Evolutionary conservation across 2,329 filamentous ascomycete species (phyloP).

Genomic region (Fusarium pseudonygamai): DNA sequence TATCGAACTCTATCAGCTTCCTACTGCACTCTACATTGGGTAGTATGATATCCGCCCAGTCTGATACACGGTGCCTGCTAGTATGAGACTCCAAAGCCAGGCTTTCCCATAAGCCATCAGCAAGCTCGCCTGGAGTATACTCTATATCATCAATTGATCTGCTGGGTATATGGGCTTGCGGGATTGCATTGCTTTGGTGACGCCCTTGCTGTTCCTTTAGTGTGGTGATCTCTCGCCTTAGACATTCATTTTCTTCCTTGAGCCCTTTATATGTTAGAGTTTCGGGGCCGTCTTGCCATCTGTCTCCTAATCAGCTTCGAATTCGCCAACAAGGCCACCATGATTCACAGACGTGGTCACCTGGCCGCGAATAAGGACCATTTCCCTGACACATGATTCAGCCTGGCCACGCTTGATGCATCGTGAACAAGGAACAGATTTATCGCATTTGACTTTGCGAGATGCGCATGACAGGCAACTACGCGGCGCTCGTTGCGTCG

Average conservation of each 20-base stretch:
- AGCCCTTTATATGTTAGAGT: not conserved
- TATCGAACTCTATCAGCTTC: not conserved
- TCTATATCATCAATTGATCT: not conserved
- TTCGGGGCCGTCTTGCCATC: not conserved
- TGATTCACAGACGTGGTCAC: not conserved
- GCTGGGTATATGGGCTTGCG: not conserved
- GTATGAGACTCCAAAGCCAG: not conserved
- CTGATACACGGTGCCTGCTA: fast-evolving
- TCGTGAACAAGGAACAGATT: not conserved
- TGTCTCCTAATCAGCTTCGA: not conserved
- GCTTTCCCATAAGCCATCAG: not conserved
- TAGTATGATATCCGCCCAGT: not conserved
- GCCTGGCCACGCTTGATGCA: not conserved
- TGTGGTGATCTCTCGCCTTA: not conserved
- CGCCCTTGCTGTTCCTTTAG: fast-evolving
- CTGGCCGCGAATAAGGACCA: not conserved
- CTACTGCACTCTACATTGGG: not conserved
- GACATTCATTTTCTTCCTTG: not conserved
- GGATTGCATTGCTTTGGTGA: not conserved
- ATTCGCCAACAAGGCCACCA: not conserved
- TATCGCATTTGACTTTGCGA: not conserved
- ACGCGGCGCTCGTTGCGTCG: not conserved
- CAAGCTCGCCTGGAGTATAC: not conserved
- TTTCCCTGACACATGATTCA: not conserved
- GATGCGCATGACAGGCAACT: not conserved